A percentile compares a stretch with the other conserved stretches of the same genome.
These are phyloP conservation scores for Lepidium sativum DNA, from an alignment of 345 rosid genomes.

Conservation along the genomic window DNA sequence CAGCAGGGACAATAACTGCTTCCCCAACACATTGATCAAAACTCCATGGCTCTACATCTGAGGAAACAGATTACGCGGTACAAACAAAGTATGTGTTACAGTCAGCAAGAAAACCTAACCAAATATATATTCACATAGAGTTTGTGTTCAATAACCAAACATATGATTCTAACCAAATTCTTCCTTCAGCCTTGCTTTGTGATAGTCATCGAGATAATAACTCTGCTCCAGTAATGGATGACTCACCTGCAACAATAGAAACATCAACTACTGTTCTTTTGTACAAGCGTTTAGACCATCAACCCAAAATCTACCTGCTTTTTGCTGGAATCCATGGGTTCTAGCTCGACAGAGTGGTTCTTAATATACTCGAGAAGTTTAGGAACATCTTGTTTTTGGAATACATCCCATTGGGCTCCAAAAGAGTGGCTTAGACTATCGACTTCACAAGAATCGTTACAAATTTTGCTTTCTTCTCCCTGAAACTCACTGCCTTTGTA, in stretches of 20 bases:
- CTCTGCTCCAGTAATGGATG: slow-evolving; percentile 84
- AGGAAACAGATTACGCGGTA: slow-evolving; percentile 6
- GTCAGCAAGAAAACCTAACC: not conserved
- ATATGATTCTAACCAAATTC: slow-evolving; percentile 58
- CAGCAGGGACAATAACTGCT: slow-evolving; percentile 87
- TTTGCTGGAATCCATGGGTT: slow-evolving; percentile 24
- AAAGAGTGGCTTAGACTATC: slow-evolving; percentile 35
- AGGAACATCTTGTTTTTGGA: slow-evolving; percentile 80
- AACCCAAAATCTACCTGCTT: slow-evolving; percentile 46
- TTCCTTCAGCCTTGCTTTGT: slow-evolving; percentile 76
- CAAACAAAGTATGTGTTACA: not conserved
- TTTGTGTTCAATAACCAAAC: too few species aligned
- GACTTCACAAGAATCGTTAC: slow-evolving; percentile 18
- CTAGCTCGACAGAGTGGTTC: slow-evolving; percentile 55
- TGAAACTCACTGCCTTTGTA: slow-evolving; percentile 20
- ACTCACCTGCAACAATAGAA: slow-evolving; percentile 41
- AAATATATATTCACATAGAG: too few species aligned
- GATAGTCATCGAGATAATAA: slow-evolving; percentile 67
- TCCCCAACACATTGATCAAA: slow-evolving; percentile 91
- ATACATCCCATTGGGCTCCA: slow-evolving; percentile 94
- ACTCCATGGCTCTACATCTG: slow-evolving; percentile 93
- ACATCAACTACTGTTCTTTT: not conserved
- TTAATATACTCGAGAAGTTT: slow-evolving; percentile 67
- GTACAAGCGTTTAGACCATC: not conserved
- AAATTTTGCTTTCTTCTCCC: slow-evolving; percentile 27